Evolutionary conservation across 2,329 filamentous ascomycete genomes (phyloP).

Genomic region (Cordyceps tenuipes): DNA sequence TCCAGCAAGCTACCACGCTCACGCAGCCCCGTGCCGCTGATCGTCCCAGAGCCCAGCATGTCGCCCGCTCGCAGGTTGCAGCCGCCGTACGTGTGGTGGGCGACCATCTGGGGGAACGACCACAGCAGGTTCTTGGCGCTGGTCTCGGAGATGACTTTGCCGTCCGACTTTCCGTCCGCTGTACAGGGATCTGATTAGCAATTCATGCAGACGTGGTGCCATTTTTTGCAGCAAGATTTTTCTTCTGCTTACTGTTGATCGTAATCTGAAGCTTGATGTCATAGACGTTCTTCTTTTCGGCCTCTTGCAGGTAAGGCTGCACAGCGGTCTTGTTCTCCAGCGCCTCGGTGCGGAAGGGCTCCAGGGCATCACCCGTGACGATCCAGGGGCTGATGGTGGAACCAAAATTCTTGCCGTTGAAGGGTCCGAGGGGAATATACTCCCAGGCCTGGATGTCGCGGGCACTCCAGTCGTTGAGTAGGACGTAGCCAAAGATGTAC

Average conservation of each 20-base stretch:
- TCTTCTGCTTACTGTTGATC: conserved; percentile 27
- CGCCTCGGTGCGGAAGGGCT: conserved; percentile 18
- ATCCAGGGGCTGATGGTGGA: conserved; percentile 57
- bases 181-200: background rate
- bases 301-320: conserved; percentile 47
- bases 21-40: conserved; percentile 30
- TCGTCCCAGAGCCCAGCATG: conserved; percentile 48
- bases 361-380: conserved; percentile 50
- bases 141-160: conserved; percentile 12
- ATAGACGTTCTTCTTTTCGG: conserved; percentile 27
- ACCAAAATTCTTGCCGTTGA: conserved; percentile 53
- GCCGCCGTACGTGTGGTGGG: conserved; percentile 65
- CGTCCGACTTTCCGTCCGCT: conserved; percentile 10
- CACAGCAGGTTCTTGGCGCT: conserved; percentile 44
- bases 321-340: conserved; percentile 27
- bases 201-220: background rate
- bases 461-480: conserved; percentile 58
- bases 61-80: conserved; percentile 64
- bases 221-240: background rate
- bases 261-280: conserved; percentile 31
- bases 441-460: conserved; percentile 55
- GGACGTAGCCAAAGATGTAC: conserved; percentile 60
- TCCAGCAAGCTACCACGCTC: conserved; percentile 38
- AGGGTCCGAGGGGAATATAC: conserved; percentile 53
- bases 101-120: conserved; percentile 71